Evolutionary conservation across 2,329 filamentous ascomycete genomes (phyloP).

Genomic region (Neospermospora avenae): DNA sequence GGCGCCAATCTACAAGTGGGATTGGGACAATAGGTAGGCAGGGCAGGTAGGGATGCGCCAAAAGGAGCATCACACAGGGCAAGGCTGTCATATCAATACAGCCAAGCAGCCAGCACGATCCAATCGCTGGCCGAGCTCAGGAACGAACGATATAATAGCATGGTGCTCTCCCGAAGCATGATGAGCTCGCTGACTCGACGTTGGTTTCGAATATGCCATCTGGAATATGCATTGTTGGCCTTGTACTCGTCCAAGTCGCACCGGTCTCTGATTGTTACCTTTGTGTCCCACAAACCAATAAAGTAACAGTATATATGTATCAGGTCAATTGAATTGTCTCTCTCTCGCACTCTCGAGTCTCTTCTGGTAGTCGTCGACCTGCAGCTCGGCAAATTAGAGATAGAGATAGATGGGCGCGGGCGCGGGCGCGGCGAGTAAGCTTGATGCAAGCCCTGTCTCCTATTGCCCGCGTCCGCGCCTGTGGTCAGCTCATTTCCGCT

Average conservation of each 20-base stretch:
- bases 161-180: no score
- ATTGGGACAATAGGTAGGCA: neutral
- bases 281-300: neutral
- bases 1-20: neutral
- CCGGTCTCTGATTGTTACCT: neutral
- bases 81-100: neutral
- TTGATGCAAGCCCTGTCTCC: neutral
- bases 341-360: neutral
- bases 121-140: neutral
- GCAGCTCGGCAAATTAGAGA: neutral
- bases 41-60: neutral
- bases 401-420: no score
- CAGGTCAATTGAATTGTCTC: neutral
- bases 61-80: neutral
- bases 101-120: neutral
- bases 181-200: neutral
- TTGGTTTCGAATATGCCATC: constrained; percentile 1
- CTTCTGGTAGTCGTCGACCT: neutral
- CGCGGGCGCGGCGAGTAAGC: no score
- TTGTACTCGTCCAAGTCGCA: neutral
- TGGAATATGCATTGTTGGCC: neutral
- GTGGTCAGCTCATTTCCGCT: neutral
- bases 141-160: neutral
- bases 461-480: neutral
- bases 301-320: neutral